A percentile compares a stretch with the other conserved stretches of the same genome.
phyloP scores from a whole-genome alignment of 805 yeast genomes.

The Kluyveromyces dobzhanskii region DNA sequence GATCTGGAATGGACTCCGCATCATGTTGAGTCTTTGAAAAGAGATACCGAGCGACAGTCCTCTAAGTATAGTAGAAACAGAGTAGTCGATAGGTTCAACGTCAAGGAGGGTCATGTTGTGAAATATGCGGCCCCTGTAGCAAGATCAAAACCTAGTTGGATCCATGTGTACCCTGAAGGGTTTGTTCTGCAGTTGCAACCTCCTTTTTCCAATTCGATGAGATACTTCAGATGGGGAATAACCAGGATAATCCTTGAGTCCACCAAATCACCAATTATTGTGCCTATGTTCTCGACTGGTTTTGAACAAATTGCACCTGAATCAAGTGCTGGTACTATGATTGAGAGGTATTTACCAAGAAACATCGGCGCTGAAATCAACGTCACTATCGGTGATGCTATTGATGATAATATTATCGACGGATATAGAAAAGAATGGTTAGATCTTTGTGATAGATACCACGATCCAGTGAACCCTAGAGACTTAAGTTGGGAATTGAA shows the following conservation, averaged over 20 bases:
- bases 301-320: slow-evolving; percentile 86
- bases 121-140: slow-evolving; percentile 46
- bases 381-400: slow-evolving; percentile 62
- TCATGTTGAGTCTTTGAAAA: slow-evolving; percentile 4
- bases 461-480: slow-evolving; percentile 40
- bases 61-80: slow-evolving; percentile 4
- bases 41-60: not conserved
- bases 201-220: slow-evolving; percentile 79
- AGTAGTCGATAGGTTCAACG: slow-evolving; percentile 6
- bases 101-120: slow-evolving; percentile 6
- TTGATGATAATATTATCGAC: slow-evolving; percentile 53
- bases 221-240: slow-evolving; percentile 95
- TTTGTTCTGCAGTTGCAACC: slow-evolving; percentile 78
- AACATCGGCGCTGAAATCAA: slow-evolving; percentile 60
- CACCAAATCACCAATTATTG: slow-evolving; percentile 72
- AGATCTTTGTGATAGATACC: slow-evolving; percentile 44
- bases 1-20: slow-evolving; percentile 35
- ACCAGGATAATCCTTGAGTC: slow-evolving; percentile 77
- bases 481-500: slow-evolving; percentile 58
- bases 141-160: slow-evolving; percentile 70
- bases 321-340: slow-evolving; percentile 41
- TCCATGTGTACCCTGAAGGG: slow-evolving; percentile 93
- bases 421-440: slow-evolving; percentile 66
- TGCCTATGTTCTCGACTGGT: slow-evolving; percentile 82
- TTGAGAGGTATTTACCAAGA: slow-evolving; percentile 51